phyloP scores from a whole-genome alignment of 305 asterid species.

The Euphrasia arctica region DNA sequence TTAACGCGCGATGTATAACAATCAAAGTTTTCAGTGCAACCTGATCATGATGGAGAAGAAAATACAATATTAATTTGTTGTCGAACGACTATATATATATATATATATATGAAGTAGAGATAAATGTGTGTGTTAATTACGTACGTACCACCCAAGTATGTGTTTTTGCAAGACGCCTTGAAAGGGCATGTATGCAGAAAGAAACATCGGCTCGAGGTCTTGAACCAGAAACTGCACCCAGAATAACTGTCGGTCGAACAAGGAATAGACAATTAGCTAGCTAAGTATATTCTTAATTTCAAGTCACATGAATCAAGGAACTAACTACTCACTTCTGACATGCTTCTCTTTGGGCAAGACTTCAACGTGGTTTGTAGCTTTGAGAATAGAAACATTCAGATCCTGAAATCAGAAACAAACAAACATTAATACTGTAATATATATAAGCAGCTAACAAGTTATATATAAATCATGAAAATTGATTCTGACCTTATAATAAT shows the following conservation, averaged over 20 bases:
- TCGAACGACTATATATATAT: too few relatives aligned
- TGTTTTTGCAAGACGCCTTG: slow-evolving; percentile 69
- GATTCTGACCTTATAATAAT: slow-evolving; percentile 58
- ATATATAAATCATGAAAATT: too few relatives aligned
- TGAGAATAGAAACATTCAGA: slow-evolving; percentile 62
- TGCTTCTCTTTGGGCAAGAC: slow-evolving; percentile 81
- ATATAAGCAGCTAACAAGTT: too few relatives aligned
- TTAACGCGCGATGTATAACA: slow-evolving; percentile 75
- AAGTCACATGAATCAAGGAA: slow-evolving; percentile 8
- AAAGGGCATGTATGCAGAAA: slow-evolving; percentile 66
- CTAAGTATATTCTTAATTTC: background rate
- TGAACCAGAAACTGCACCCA: slow-evolving; percentile 59
- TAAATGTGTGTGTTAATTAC: background rate
- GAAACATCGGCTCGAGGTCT: slow-evolving; percentile 80
- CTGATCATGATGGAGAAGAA: background rate
- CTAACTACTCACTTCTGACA: slow-evolving; percentile 54
- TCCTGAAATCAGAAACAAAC: slow-evolving; percentile 38
- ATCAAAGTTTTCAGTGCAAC: slow-evolving; percentile 70
- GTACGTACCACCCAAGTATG: slow-evolving; percentile 67
- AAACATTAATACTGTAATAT: background rate
- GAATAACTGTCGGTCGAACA: slow-evolving; percentile 50
- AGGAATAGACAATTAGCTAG: slow-evolving; percentile 2
- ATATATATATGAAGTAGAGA: too few relatives aligned
- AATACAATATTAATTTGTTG: background rate
- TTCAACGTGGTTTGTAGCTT: slow-evolving; percentile 82